Percentiles rank a stretch among this genome's conserved stretches.
These are phyloP conservation scores for Ramaria sp. DNA, from an alignment of 768 basidiomycete species.

Conservation along the genomic window DNA sequence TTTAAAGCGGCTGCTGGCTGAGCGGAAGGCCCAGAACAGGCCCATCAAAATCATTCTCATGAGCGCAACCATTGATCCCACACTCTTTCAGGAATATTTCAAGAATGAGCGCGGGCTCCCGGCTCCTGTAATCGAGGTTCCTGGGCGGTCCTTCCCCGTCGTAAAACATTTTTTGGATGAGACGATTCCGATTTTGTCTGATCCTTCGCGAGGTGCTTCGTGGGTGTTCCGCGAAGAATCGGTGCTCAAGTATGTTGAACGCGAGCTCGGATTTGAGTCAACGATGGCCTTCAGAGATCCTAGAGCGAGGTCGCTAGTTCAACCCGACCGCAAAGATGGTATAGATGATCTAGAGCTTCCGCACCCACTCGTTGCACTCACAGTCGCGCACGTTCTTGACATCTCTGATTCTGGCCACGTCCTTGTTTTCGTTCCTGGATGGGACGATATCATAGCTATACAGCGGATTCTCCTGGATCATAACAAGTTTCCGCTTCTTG, in stretches of 20 bases:
- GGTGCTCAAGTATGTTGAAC: slow-evolving; percentile 60
- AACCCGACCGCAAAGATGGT: slow-evolving; percentile 4
- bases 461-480: slow-evolving; percentile 50
- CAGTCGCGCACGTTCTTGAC: slow-evolving; percentile 66
- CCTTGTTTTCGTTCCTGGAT: slow-evolving; percentile 86
- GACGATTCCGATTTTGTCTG: slow-evolving; percentile 43
- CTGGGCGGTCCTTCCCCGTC: slow-evolving; percentile 91
- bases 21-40: slow-evolving; percentile 56
- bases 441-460: slow-evolving; percentile 78
- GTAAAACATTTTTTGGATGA: slow-evolving; percentile 73
- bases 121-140: slow-evolving; percentile 67
- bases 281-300: slow-evolving; percentile 14
- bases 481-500: slow-evolving; percentile 33
- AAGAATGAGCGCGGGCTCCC: slow-evolving; percentile 44
- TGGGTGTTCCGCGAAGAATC: slow-evolving; percentile 68
- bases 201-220: slow-evolving; percentile 22
- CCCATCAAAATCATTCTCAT: slow-evolving; percentile 84
- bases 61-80: slow-evolving; percentile 93
- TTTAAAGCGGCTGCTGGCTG: slow-evolving; percentile 69
- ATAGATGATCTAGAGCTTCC: slow-evolving; percentile 68
- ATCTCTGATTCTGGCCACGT: slow-evolving; percentile 75
- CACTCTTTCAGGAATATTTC: slow-evolving; percentile 86
- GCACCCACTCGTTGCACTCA: slow-evolving; percentile 67
- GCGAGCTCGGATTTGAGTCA: slow-evolving; percentile 43
- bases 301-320: slow-evolving; percentile 16